Percentiles rank a stretch among this genome's conserved stretches.
Conservation (phyloP, 306 rosid genomes). For the Delonix regia region DNA sequence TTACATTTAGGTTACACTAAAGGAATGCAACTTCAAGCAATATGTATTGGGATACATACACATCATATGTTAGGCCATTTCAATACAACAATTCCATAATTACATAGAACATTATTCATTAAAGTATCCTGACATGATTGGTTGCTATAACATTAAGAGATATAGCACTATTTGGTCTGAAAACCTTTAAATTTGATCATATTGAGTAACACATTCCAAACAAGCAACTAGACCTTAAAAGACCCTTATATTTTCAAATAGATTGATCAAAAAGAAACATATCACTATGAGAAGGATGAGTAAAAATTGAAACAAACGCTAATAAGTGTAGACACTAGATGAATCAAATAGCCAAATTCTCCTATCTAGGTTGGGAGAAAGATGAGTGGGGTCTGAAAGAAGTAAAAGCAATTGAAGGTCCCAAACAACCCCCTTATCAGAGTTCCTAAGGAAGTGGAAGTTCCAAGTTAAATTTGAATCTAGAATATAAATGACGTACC, state of each 20-base stretch:
- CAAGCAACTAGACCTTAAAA: not conserved
- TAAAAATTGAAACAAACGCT: not conserved
- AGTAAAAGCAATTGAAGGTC: not conserved
- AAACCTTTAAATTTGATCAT: not conserved
- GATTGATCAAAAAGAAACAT: not conserved
- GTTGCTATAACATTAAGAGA: not conserved
- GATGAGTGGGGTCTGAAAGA: not conserved
- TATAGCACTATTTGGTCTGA: not conserved
- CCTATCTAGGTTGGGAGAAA: not conserved
- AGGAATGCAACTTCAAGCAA: not conserved
- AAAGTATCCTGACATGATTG: not conserved
- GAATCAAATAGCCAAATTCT: not conserved
- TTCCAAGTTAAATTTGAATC: not conserved
- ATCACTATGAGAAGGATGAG: not conserved
- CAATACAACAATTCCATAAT: not conserved
- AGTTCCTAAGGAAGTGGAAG: not conserved
- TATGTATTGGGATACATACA: not conserved
- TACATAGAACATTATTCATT: not conserved
- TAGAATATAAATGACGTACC: not conserved
- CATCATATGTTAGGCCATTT: constrained; percentile 9
- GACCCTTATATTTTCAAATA: not conserved
- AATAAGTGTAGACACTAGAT: not conserved
- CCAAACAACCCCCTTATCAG: not conserved
- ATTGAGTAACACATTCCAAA: not conserved
- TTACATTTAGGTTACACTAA: not conserved